phyloP scores from a whole-genome alignment of 2,329 filamentous ascomycete species.

The Colletotrichum navitas region DNA sequence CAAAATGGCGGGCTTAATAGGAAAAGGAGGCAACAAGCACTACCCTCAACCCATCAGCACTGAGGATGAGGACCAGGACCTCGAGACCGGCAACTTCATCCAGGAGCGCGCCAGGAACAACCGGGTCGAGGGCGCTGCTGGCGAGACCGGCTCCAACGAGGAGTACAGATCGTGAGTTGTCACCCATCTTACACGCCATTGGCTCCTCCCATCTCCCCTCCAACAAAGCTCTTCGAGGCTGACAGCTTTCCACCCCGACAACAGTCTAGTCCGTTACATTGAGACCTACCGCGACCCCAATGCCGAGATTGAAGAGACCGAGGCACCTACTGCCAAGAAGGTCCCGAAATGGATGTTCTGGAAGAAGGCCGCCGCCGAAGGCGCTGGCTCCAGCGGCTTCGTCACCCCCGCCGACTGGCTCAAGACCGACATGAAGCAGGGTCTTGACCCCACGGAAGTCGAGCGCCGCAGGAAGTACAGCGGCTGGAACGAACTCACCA shows the following conservation, averaged over 20 bases:
- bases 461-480: slow-evolving; percentile 74
- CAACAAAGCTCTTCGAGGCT: not conserved
- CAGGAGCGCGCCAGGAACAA: slow-evolving; percentile 42
- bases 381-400: slow-evolving; percentile 49
- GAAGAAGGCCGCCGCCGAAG: slow-evolving; percentile 45
- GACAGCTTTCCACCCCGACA: not conserved
- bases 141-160: slow-evolving; percentile 36
- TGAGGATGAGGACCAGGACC: slow-evolving; percentile 41
- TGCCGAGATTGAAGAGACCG: slow-evolving; percentile 48
- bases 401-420: slow-evolving; percentile 76
- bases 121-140: slow-evolving; percentile 38
- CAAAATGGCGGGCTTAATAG: slow-evolving; percentile 42
- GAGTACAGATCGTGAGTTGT: slow-evolving; percentile 40
- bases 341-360: slow-evolving; percentile 55
- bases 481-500: slow-evolving; percentile 79
- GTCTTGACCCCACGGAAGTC: slow-evolving; percentile 70
- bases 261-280: slow-evolving; percentile 49
- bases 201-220: not conserved
- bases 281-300: slow-evolving; percentile 54
- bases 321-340: slow-evolving; percentile 45
- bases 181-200: slow-evolving; percentile 27
- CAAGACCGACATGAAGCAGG: slow-evolving; percentile 74
- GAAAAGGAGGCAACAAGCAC: slow-evolving; percentile 42
- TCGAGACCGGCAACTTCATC: slow-evolving; percentile 42
- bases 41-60: slow-evolving; percentile 40